phyloP scores from a whole-genome alignment of 805 yeast genomes.

The Barnettozyma vustinii region DNA sequence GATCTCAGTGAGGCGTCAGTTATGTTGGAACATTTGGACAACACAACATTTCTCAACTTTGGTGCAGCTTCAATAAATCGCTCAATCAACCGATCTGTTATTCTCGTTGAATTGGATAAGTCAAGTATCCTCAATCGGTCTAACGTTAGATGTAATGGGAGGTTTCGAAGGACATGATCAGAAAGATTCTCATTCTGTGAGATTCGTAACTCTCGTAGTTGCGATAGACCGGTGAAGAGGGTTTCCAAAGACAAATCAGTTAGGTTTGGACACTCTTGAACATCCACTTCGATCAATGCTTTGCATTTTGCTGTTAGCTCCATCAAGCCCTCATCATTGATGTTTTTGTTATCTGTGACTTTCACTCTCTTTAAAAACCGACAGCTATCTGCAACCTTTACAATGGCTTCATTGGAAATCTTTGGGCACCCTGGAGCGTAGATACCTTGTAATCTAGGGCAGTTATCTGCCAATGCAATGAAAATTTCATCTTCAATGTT shows the following conservation, averaged over 20 bases:
- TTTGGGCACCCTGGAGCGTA: slow-evolving; percentile 80
- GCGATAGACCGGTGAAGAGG: slow-evolving; percentile 58
- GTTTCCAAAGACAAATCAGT: slow-evolving; percentile 55
- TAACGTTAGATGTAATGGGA: slow-evolving; percentile 43
- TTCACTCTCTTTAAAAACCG: slow-evolving; percentile 78
- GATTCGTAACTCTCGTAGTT: slow-evolving; percentile 77
- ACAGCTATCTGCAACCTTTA: slow-evolving; percentile 53
- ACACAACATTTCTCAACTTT: slow-evolving; percentile 75
- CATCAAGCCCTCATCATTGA: slow-evolving; percentile 58
- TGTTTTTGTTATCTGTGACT: slow-evolving; percentile 61
- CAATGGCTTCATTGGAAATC: slow-evolving; percentile 63
- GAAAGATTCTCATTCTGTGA: slow-evolving; percentile 67
- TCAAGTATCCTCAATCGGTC: slow-evolving; percentile 78
- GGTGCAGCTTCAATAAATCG: slow-evolving; percentile 75
- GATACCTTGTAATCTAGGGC: slow-evolving; percentile 79
- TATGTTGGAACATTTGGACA: slow-evolving; percentile 82
- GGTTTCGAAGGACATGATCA: slow-evolving; percentile 53
- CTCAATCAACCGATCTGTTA: slow-evolving; percentile 76
- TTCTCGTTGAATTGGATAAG: slow-evolving; percentile 73
- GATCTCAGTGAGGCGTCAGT: slow-evolving; percentile 77
- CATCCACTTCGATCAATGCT: slow-evolving; percentile 81
- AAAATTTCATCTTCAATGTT: slow-evolving; percentile 68
- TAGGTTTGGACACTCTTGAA: slow-evolving; percentile 74
- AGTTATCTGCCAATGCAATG: slow-evolving; percentile 57
- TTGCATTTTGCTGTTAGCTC: slow-evolving; percentile 68